A percentile compares a stretch with the other conserved stretches of the same genome.
phyloP scores from a whole-genome alignment of 805 yeast species.

The Candida sphagnicola region DNA sequence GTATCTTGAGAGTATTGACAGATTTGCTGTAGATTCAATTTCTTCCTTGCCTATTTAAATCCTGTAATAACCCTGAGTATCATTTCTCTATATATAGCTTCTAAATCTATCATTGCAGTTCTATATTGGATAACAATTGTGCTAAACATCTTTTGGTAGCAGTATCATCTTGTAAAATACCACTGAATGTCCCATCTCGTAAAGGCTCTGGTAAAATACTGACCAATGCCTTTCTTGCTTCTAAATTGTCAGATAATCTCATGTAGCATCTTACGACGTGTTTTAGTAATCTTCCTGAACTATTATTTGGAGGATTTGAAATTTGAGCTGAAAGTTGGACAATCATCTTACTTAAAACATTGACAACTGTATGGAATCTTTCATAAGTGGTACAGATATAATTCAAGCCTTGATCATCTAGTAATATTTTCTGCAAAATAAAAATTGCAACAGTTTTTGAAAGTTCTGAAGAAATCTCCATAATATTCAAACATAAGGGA shows the following conservation, averaged over 20 bases:
- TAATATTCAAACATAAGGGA: slow-evolving; percentile 88
- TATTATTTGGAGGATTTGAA: slow-evolving; percentile 51
- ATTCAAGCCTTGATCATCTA: slow-evolving; percentile 86
- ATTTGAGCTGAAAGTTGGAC: slow-evolving; percentile 54
- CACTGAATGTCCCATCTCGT: slow-evolving; percentile 80
- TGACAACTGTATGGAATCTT: slow-evolving; percentile 89
- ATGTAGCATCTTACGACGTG: slow-evolving; percentile 94
- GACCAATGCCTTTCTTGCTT: slow-evolving; percentile 84
- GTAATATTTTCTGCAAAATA: slow-evolving; percentile 85
- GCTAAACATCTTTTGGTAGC: slow-evolving; percentile 85
- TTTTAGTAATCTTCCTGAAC: slow-evolving; percentile 78
- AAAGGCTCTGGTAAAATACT: slow-evolving; percentile 83
- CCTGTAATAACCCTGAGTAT: no score
- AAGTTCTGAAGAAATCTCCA: slow-evolving; percentile 92
- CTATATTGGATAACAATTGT: slow-evolving; percentile 69
- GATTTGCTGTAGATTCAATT: no score
- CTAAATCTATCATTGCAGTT: slow-evolving; percentile 12
- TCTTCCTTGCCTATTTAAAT: no score
- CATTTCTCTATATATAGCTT: no score
- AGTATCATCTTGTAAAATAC: slow-evolving; percentile 76
- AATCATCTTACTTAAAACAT: slow-evolving; percentile 84
- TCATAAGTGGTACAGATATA: slow-evolving; percentile 95
- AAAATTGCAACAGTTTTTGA: slow-evolving; percentile 96
- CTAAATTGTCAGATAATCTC: slow-evolving; percentile 82
- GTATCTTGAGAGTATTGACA: no score